Conservation (phyloP, 495 filamentous ascomycete species). For the Aspergillus coremiiformis region DNA sequence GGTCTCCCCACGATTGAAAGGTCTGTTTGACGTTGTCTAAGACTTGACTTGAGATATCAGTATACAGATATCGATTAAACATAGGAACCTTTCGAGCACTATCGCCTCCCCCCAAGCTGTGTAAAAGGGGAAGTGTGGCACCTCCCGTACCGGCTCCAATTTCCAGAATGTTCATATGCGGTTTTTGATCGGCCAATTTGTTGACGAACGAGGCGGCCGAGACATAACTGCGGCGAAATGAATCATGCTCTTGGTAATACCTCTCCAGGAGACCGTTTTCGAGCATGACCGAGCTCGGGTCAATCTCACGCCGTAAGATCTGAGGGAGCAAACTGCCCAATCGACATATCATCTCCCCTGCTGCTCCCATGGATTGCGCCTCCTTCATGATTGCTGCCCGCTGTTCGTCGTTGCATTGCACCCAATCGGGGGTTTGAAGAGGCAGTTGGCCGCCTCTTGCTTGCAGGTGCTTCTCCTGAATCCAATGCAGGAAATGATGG, state of each 20-base stretch:
- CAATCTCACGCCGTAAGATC: constrained; percentile 35
- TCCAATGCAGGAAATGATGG: neutral
- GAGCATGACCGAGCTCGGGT: constrained; percentile 35
- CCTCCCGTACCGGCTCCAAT: constrained; percentile 6
- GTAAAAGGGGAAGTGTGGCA: neutral
- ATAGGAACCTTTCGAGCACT: constrained; percentile 17
- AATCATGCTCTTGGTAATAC: constrained; percentile 22
- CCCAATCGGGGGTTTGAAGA: neutral
- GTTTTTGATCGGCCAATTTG: neutral
- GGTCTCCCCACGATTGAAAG: neutral
- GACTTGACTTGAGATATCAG: constrained; percentile 6
- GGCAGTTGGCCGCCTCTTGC: neutral
- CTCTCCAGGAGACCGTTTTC: constrained; percentile 29
- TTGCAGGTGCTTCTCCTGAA: neutral
- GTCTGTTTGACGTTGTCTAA: neutral
- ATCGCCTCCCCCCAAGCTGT: neutral
- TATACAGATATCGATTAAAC: constrained; percentile 17
- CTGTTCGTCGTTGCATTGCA: neutral
- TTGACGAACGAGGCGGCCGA: neutral
- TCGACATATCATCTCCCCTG: constrained; percentile 13
- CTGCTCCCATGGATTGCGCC: constrained; percentile 11
- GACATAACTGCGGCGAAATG: constrained; percentile 21
- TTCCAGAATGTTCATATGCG: constrained; percentile 1
- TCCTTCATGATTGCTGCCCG: constrained; percentile 8
- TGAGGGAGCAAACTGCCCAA: constrained; percentile 21